phyloP scores from a whole-genome alignment of 306 rosid species.

The Arachis stenosperma region DNA sequence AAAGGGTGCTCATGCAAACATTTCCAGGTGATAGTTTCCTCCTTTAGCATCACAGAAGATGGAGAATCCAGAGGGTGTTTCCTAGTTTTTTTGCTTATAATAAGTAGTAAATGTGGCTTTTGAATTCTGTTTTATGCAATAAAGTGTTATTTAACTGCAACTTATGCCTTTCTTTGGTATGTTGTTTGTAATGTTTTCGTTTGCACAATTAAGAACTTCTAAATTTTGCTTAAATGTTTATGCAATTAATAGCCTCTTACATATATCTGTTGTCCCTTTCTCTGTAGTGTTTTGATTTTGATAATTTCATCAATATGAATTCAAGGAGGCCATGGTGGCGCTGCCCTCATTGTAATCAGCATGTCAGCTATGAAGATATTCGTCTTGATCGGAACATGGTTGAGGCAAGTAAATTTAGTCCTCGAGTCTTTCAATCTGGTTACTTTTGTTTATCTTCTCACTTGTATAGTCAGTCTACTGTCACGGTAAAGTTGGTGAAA shows the following conservation, averaged over 20 bases:
- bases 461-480: constrained; percentile 26
- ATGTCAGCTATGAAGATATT: constrained; percentile 71
- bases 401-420: constrained; percentile 68
- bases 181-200: constrained; percentile 3
- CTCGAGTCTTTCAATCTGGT: constrained; percentile 34
- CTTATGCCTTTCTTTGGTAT: constrained; percentile 36
- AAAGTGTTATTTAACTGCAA: constrained; percentile 1
- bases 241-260: constrained; percentile 25
- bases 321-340: constrained; percentile 91
- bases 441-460: constrained; percentile 30
- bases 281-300: constrained; percentile 86
- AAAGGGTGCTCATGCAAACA: constrained; percentile 91
- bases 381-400: constrained; percentile 80
- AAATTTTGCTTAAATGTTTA: constrained; percentile 21
- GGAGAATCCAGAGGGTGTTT: constrained; percentile 33
- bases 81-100: constrained; percentile 11
- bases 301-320: constrained; percentile 70
- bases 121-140: constrained; percentile 14
- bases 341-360: constrained; percentile 93
- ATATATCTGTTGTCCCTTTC: constrained; percentile 36
- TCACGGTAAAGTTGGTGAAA: constrained; percentile 31
- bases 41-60: constrained; percentile 29
- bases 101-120: constrained; percentile 22
- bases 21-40: constrained; percentile 66
- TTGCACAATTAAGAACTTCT: not conserved